Percentiles rank a stretch among this genome's conserved stretches.
Evolutionary conservation across 352 stramenopile species (phyloP).

Genomic region (Phytophthora litchii): DNA sequence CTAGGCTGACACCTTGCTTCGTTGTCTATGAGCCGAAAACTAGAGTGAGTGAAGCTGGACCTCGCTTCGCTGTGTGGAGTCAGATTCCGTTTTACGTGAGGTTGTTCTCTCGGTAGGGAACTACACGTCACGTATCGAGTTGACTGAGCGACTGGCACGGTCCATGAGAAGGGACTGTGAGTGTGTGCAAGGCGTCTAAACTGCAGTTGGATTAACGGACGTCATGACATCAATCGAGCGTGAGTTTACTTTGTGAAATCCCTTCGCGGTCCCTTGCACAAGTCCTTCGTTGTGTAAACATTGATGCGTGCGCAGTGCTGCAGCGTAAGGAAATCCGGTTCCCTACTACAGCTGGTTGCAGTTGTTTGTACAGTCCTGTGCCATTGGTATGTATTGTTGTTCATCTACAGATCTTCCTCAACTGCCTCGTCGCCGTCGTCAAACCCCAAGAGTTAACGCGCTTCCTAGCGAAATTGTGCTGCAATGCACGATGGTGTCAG

Average conservation of each 20-base stretch:
- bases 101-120: constrained; percentile 18
- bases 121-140: constrained; percentile 25
- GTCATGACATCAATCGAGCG: constrained; percentile 10
- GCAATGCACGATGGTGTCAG: constrained; percentile 22
- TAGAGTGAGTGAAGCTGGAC: constrained; percentile 20
- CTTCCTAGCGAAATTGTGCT: constrained; percentile 33
- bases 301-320: constrained; percentile 25
- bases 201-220: constrained; percentile 14
- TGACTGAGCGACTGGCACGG: constrained; percentile 19
- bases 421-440: constrained; percentile 27
- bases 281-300: constrained; percentile 18
- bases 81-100: constrained; percentile 6
- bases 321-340: constrained; percentile 19
- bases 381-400: neutral
- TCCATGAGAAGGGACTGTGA: constrained; percentile 18
- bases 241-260: constrained; percentile 24
- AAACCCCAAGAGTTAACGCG: constrained; percentile 22
- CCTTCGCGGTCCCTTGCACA: constrained; percentile 10
- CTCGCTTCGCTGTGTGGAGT: constrained; percentile 9
- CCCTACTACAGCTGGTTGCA: constrained; percentile 28
- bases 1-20: neutral
- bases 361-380: constrained; percentile 11
- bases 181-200: constrained; percentile 27
- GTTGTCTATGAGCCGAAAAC: constrained; percentile 5
- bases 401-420: constrained; percentile 14